Evolutionary conservation across 768 basidiomycete genomes (phyloP).

Genomic region (Cystoderma amianthinum): DNA sequence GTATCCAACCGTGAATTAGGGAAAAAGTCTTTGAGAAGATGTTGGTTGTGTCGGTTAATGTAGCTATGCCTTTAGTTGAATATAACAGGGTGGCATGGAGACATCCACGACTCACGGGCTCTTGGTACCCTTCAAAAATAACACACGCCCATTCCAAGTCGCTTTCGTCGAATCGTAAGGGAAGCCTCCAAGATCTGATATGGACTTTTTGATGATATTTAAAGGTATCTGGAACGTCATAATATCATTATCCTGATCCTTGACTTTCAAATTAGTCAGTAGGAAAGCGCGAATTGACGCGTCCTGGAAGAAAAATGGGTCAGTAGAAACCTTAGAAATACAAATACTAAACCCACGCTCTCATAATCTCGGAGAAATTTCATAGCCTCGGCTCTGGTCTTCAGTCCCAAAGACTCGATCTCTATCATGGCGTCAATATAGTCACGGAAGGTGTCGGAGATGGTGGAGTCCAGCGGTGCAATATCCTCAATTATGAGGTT

Average conservation of each 20-base stretch:
- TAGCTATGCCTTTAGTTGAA: conserved; percentile 39
- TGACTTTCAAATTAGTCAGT: conserved; percentile 63
- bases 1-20: conserved; percentile 55
- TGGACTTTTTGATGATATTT: conserved; percentile 45
- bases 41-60: conserved; percentile 66
- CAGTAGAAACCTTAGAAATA: background rate
- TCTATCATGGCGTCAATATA: conserved; percentile 69
- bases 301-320: conserved; percentile 41
- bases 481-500: conserved; percentile 75
- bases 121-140: conserved; percentile 71
- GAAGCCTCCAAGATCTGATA: conserved; percentile 68
- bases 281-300: conserved; percentile 67
- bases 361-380: conserved; percentile 56
- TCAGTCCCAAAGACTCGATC: conserved; percentile 48
- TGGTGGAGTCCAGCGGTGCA: conserved; percentile 47
- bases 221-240: conserved; percentile 79
- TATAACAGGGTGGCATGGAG: background rate
- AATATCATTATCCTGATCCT: conserved; percentile 15
- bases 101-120: conserved; percentile 56
- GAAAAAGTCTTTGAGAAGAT: conserved; percentile 58
- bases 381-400: conserved; percentile 59
- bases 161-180: conserved; percentile 59
- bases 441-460: conserved; percentile 51
- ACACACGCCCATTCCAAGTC: conserved; percentile 42
- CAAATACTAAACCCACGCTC: conserved; percentile 38